Base-by-base conservation (phyloP, 2,329 filamentous ascomycete genomes). In the Mariannaea elegans region DNA sequence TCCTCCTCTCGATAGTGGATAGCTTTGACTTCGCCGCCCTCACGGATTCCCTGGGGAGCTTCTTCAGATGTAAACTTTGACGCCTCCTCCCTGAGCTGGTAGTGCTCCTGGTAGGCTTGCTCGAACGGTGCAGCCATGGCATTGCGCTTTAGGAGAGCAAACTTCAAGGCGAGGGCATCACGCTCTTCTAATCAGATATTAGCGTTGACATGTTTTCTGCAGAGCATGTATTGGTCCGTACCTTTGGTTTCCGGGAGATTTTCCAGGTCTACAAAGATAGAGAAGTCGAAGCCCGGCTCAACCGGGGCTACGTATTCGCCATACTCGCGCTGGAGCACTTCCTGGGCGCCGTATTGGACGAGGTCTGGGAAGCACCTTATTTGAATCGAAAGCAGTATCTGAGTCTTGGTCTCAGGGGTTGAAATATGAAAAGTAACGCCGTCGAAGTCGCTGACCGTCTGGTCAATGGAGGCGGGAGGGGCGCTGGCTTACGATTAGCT, bases 1-100 rank as follows among this genome's bases (percentile, higher is more conserved):
- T 99, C 95, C 82, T 98, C 94, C 73, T 99, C 96, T 56, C 95
- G 91, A 81, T 99, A 99, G 78, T 98, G 94, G 71, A 99, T 97
- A 3, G 94, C 89, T 86, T 96, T 97, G 60, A 98, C 90, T 69
- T 95, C 88, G 57, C 94, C 94, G 49, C 95, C 94, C 78, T 98
- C 95, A 66, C 84, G 83, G 27, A 97, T 84, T 63, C 94, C 94
- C 75, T 97, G 93, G 1, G 95, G 95, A 52, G 96, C 95, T 63
- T 94, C 91, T 78, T 99, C 95, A 2, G 92, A 92, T 34, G 92
- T 97, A 76, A 95, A 98, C 74, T 94, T 93, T 44, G 92, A 91
- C 7, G 95, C 94, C 71, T 94, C 92, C 73, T 97, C 93, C 69
- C 90, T 89, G 64, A 99, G 80, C 65, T 88, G 85, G 73, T 94